Evolutionary conservation across 2,329 filamentous ascomycete species (phyloP), one percentile per base, ranked within the genome.

Genomic region (Pestalotiopsis sp.): DNA sequence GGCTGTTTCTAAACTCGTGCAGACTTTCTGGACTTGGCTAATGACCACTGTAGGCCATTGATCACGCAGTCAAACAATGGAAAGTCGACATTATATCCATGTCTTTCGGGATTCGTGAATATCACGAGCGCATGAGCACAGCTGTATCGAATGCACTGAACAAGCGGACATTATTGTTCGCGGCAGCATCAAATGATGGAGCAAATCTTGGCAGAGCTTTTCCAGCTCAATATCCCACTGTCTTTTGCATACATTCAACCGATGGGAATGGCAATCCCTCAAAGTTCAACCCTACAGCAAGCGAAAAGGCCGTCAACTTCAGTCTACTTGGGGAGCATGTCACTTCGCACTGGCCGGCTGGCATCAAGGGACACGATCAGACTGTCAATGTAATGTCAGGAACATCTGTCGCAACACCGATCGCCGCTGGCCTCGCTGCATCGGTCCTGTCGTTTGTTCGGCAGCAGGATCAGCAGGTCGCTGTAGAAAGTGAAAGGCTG

Each of bases 341-440:
- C 20, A 39, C 48, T n/a, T 71, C 70, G 11, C 35, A 72, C 30
- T 75, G 73, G 73, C 71, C 71, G 0, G 20, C n/a, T 9, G 48
- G 64, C 1, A 66, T 6, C 10, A 66, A 64, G 17, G 30, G 67
- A 9, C 64, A 66, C 13, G 62, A 61, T 35, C 56, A 64, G 17
- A 17, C 48, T 6, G 57, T 38, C 2, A 61, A 69, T 13, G 7
- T 26, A 10, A 68, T 70, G 67, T 69, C 70, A n/a, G 73, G 73
- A 13, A 75, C 73, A 10, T 75, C 73, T 10, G 67, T 72, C 1
- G 73, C 73, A 6, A 74, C 73, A n/a, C 70, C 73, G 22, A 72
- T 74, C 30, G 69, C 71, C 2, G 73, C 72, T 20, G 74, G 68
- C 1, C 40, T 74, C 4, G 73, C 70, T 9, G 74, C 73, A 4